Percentiles rank a stretch among this genome's conserved stretches.
These are phyloP conservation scores for Penicillium sp. DNA, from an alignment of 2,329 filamentous ascomycete genomes.

Conservation along the genomic window DNA sequence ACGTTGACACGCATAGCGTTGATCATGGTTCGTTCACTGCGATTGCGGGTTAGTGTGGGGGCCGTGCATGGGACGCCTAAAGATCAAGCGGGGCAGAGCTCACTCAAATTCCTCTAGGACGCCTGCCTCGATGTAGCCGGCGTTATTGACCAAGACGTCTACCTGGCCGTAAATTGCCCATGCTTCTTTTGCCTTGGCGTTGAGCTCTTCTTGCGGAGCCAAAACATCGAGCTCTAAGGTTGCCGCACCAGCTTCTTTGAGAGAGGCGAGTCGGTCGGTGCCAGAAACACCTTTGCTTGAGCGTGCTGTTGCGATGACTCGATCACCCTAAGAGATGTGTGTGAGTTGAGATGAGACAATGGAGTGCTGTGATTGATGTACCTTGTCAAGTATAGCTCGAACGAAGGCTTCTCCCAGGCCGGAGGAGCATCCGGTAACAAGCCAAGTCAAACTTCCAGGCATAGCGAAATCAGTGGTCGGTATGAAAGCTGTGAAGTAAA, in stretches of 20 bases:
- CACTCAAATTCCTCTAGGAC: not conserved
- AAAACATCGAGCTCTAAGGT: constrained; percentile 28
- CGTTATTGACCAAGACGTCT: constrained; percentile 25
- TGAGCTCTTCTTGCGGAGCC: constrained; percentile 15
- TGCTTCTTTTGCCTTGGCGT: constrained; percentile 18
- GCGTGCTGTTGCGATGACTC: constrained; percentile 1
- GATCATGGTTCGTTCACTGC: not conserved
- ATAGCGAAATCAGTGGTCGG: not conserved
- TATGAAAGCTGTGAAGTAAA: not conserved
- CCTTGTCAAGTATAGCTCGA: not conserved
- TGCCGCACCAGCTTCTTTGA: constrained; percentile 27
- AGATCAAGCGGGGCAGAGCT: not conserved
- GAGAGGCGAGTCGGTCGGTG: not conserved
- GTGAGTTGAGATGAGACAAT: not conserved
- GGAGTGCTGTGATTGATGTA: not conserved
- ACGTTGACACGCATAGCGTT: not conserved
- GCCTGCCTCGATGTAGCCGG: not conserved
- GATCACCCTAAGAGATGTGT: not conserved
- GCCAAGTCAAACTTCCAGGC: not conserved
- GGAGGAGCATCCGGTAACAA: constrained; percentile 2
- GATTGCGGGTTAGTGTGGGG: not conserved
- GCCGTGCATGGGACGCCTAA: not conserved
- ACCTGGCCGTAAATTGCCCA: constrained; percentile 24
- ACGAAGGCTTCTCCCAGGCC: not conserved
- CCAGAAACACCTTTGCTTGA: not conserved